phyloP scores from a whole-genome alignment of 495 filamentous ascomycete species.

The Trypethelium eluteriae region DNA sequence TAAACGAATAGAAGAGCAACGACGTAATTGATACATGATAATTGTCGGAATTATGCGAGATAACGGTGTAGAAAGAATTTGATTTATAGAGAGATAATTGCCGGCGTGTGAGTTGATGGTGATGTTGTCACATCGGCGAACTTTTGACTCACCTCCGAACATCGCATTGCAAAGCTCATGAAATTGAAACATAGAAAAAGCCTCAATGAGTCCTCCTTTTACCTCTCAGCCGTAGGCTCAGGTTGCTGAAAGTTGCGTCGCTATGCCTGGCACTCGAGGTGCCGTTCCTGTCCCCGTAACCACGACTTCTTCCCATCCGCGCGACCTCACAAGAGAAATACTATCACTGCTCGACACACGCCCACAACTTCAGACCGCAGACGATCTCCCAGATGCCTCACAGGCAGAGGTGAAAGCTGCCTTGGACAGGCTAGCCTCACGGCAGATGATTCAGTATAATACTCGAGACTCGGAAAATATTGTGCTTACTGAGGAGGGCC shows the following conservation, averaged over 20 bases:
- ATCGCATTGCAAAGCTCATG: neutral
- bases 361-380: slow-evolving; percentile 59
- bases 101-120: too few species aligned
- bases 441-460: slow-evolving; percentile 81
- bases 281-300: slow-evolving; percentile 35
- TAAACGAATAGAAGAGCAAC: neutral
- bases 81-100: too few species aligned
- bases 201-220: neutral
- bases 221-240: neutral
- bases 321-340: slow-evolving; percentile 33
- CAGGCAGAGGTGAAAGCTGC: slow-evolving; percentile 74
- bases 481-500: slow-evolving; percentile 70
- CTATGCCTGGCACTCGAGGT: slow-evolving; percentile 36
- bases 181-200: neutral
- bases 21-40: neutral
- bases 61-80: too few species aligned
- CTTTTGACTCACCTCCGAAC: slow-evolving; percentile 6
- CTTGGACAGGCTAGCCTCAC: slow-evolving; percentile 71
- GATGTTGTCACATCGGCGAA: neutral
- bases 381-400: slow-evolving; percentile 66
- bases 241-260: neutral
- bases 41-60: neutral
- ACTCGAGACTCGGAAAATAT: slow-evolving; percentile 70
- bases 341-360: slow-evolving; percentile 36
- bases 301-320: slow-evolving; percentile 19